phyloP scores from a whole-genome alignment of 2,329 filamentous ascomycete genomes.

The Dryadomyces quercus-mongolicae region DNA sequence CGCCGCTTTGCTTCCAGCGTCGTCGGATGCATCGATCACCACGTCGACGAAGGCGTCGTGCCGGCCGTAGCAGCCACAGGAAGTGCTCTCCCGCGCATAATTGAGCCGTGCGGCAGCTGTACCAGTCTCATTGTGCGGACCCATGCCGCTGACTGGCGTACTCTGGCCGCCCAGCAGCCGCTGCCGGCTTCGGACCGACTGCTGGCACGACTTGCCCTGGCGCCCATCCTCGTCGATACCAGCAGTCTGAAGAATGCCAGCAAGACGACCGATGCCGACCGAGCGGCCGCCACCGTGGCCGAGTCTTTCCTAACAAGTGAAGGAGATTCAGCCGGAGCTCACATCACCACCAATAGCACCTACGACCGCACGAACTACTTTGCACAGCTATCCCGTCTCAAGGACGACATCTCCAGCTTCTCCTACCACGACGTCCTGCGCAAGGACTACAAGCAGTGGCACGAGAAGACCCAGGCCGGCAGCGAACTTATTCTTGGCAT shows the following conservation, averaged over 20 bases:
- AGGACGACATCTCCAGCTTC: conserved; percentile 52
- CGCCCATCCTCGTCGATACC: conserved; percentile 64
- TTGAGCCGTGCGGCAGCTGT: conserved; percentile 61
- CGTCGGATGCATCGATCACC: conserved; percentile 63
- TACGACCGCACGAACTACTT: conserved; percentile 48
- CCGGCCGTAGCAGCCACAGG: conserved; percentile 12
- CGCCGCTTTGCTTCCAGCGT: conserved; percentile 29
- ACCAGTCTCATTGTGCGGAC: conserved; percentile 55
- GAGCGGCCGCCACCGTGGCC: conserved; percentile 43
- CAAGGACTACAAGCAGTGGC: conserved; percentile 81
- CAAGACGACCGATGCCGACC: conserved; percentile 55
- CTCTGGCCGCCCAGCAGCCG: conserved; percentile 25
- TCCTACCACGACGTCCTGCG: conserved; percentile 55
- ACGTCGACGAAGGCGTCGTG: conserved; percentile 56
- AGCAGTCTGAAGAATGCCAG: conserved; percentile 46
- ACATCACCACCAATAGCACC: not conserved
- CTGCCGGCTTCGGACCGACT: conserved; percentile 19
- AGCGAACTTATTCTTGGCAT: conserved; percentile 48
- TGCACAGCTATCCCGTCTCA: conserved; percentile 46
- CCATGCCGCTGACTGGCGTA: conserved; percentile 45
- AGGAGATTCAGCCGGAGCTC: not conserved
- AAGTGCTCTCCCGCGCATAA: conserved; percentile 37
- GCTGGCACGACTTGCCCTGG: conserved; percentile 55
- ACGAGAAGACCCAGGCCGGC: conserved; percentile 22
- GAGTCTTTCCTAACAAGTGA: conserved; percentile 28